Percentiles rank a stretch among this genome's conserved stretches.
phyloP scores from a whole-genome alignment of 1,284 basidiomycete species.

The Veloboletus limbatus region DNA sequence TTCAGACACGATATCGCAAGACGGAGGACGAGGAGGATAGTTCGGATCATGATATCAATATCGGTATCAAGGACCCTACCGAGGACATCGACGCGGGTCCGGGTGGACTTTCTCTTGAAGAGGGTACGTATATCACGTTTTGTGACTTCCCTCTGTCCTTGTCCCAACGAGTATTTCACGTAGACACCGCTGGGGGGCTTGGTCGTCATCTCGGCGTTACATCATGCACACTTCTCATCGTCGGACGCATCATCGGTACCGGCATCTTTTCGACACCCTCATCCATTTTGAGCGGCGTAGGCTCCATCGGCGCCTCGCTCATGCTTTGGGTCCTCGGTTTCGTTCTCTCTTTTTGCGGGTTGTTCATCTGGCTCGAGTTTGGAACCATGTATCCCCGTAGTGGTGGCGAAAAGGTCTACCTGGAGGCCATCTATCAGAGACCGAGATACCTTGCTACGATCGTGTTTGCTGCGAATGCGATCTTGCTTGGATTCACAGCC shows the following conservation, averaged over 20 bases:
- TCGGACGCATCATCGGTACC: constrained; percentile 57
- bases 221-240: constrained; percentile 48
- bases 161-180: not conserved
- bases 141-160: too few species aligned
- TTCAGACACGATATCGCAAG: constrained; percentile 2
- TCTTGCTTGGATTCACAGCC: constrained; percentile 53
- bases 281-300: constrained; percentile 49
- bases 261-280: constrained; percentile 65
- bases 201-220: constrained; percentile 50
- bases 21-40: not conserved
- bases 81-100: constrained; percentile 9
- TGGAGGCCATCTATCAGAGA: constrained; percentile 47
- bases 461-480: constrained; percentile 47
- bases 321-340: constrained; percentile 59
- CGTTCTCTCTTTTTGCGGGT: constrained; percentile 48
- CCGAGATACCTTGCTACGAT: constrained; percentile 48
- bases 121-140: constrained; percentile 26
- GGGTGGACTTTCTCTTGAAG: constrained; percentile 26
- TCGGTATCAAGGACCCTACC: too few species aligned
- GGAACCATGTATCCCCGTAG: constrained; percentile 54
- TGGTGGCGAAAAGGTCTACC: constrained; percentile 57
- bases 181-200: constrained; percentile 48
- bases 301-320: constrained; percentile 51
- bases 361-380: constrained; percentile 57
- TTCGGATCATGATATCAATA: too few species aligned